Percentiles rank a stretch among this genome's conserved stretches.
phyloP scores from a whole-genome alignment of 768 basidiomycete genomes.

The Glaciozyma antarctica region DNA sequence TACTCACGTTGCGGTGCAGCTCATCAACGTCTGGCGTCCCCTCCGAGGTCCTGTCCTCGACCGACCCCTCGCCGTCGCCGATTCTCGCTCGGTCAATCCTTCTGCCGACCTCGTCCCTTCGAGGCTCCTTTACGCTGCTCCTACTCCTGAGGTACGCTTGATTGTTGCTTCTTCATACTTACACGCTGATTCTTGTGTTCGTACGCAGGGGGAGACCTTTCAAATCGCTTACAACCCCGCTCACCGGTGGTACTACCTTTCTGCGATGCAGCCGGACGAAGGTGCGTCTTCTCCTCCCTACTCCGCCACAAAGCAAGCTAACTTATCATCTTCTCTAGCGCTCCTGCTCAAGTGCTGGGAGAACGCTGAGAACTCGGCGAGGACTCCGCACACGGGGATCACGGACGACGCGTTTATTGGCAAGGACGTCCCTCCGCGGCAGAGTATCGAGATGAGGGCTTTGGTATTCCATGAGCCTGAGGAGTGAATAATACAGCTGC shows the following conservation, averaged over 20 bases:
- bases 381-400: constrained; percentile 27
- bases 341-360: constrained; percentile 30
- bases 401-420: constrained; percentile 13
- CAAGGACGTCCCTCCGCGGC: constrained; percentile 7
- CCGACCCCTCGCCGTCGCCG: constrained; percentile 20
- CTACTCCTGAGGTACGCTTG: not conserved
- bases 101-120: constrained; percentile 3
- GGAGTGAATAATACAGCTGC: too few relatives aligned
- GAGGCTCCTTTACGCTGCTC: constrained; percentile 18
- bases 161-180: too few relatives aligned
- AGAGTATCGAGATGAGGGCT: constrained; percentile 26
- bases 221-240: not conserved
- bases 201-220: constrained; percentile 13
- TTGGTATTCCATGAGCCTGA: constrained; percentile 24
- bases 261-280: constrained; percentile 21
- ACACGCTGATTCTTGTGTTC: too few relatives aligned
- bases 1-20: not conserved
- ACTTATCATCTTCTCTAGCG: not conserved
- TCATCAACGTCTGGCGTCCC: constrained; percentile 30
- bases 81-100: constrained; percentile 11
- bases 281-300: not conserved
- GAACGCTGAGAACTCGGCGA: constrained; percentile 1
- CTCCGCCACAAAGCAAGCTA: not conserved
- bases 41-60: constrained; percentile 23
- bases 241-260: constrained; percentile 24